Evolutionary conservation across 768 basidiomycete species (phyloP), one percentile per base, ranked within the genome.

Genomic region (Tubosaeta sp.): DNA sequence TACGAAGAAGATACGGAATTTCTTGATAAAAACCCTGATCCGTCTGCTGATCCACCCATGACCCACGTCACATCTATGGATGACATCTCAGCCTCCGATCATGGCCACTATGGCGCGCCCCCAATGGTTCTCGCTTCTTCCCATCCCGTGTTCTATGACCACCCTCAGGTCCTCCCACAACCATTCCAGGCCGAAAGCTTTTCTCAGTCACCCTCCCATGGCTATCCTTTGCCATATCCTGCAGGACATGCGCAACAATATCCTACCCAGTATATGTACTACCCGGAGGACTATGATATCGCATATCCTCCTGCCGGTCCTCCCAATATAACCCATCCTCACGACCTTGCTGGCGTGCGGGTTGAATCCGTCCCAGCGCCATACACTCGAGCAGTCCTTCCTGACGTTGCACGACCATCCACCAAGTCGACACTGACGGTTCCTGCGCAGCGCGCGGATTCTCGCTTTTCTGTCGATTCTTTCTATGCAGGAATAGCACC

Each of bases 1-100:
- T 53, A 59, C 12, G 64, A 66, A 5, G 66, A 71, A 14, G 66
- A 68, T 27, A 57, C 59, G 33, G 68, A 70, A 43, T 66, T 48
- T 46, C 58, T 69, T 19, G 68, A 63, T 48, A 68, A 61, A 44
- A 33, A 50, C 0, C 58, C 53, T 29, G 50, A 60, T 13, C 7
- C 34, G 12, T 50, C 50, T 35, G 3, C 33, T 17, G 53, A 62
- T 35, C 56, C 50, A 9, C 55, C 62, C 25, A 43, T 51, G 39
- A 54, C 48, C 14, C 52, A 59, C 0, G 26, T 50, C 46, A 32
- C 46, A 6, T 51, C 53, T 46, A 16, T 11, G 1, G 68, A 60
- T 3, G 58, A 68, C 16, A 48, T 33, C 1, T 55, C 55, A 5
- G 42, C 49, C 43, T 58, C 59, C 9, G 67, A 70, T 42, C 55